Conservation (phyloP, 73 alveolate species). For the Breviolum minutum region DNA sequence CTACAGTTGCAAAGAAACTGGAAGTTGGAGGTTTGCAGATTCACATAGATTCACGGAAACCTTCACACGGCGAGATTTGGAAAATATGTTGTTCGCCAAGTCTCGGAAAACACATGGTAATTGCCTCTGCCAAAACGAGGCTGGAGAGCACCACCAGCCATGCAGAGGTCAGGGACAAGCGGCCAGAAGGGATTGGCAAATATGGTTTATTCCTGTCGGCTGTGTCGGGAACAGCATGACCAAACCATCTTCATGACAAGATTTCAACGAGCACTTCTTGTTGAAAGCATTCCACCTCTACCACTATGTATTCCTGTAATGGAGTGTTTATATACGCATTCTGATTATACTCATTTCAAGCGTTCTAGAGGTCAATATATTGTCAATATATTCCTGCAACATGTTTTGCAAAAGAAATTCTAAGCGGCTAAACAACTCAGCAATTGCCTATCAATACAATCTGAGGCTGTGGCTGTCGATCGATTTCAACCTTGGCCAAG, state of each 20-base stretch:
- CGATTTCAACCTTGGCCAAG: slow-evolving; percentile 43
- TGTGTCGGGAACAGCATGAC: neutral
- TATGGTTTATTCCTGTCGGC: slow-evolving; percentile 61
- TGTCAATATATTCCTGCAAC: no score
- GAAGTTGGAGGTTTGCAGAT: neutral
- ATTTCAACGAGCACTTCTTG: neutral
- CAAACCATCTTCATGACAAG: neutral
- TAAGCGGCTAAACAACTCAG: neutral
- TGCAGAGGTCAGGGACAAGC: slow-evolving; percentile 21
- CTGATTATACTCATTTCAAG: no score
- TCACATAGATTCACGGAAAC: neutral
- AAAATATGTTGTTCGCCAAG: neutral
- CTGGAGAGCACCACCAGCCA: slow-evolving; percentile 62
- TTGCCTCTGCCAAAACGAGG: slow-evolving; percentile 61
- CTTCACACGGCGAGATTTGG: neutral
- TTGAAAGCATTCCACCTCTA: no score
- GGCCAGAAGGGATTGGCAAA: slow-evolving; percentile 92
- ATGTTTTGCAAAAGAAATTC: no score
- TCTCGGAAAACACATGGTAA: slow-evolving; percentile 20
- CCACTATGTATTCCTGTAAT: no score
- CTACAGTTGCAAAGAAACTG: neutral
- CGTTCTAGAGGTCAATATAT: no score
- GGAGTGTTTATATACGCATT: no score
- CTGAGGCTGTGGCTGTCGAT: slow-evolving; percentile 56
- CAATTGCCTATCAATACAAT: neutral